Base-by-base conservation (phyloP, 1,139 yeast species). In the Kluyveromyces sp. region DNA sequence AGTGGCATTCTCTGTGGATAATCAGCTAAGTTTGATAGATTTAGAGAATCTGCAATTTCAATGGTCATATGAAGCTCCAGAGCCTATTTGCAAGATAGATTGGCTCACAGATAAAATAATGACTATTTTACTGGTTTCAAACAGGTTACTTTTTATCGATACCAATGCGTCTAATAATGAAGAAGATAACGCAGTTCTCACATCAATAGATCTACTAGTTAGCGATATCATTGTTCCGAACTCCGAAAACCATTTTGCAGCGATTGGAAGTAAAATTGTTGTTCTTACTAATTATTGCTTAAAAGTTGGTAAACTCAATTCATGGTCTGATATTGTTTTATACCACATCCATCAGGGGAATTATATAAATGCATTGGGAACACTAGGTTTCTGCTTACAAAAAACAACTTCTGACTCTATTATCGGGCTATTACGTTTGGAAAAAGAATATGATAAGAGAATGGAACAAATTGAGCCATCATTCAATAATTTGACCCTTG, bases 31-130 rank as follows among this genome's bases (percentile, higher is more conserved):
- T 32, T 1, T 41, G 43, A 6, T 31, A 35, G 37, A 29, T 27
- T 28, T 42, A 8, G 31, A n/a, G 25, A 7, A 34, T 34, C 35
- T 41, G 28, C 71, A 73, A 45, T 15, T 28, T 4, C 29, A 27
- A 21, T 45, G 44, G 42, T 59, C 74, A 35, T 77, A 73, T 71
- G 55, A 60, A 1, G 65, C 72, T 25, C 60, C 64, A 2, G 79
- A 77, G 48, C 58, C 72, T 0, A 73, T 86, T 10, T 71, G 74
- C 0, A 66, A 76, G 1, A 53, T 83, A 8, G 75, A 78, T 42
- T 88, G 95, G 95, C 60, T 83, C 21, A 72, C 74, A 31, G 56
- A 74, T 0, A 70, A 73, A 51, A 62, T 81, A 2, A 37, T 86
- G 2, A 68, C 74, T n/a, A 65, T 75, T 1, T 66, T 79, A 10